phyloP scores from a whole-genome alignment of 306 rosid species.

The Cyclanthera cordifolia region DNA sequence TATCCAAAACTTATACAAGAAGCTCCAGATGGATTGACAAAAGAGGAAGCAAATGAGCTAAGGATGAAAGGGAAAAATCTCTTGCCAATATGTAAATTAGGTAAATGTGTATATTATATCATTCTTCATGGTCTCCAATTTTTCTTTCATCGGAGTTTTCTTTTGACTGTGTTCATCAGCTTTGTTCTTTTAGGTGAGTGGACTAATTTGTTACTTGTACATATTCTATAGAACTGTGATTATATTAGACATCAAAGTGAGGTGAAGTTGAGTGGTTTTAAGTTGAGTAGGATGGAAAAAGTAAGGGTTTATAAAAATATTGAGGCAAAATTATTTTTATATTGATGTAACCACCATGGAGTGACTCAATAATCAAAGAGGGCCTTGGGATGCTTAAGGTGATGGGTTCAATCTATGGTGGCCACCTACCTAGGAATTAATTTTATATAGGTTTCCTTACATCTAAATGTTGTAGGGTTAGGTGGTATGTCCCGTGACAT shows the following conservation, averaged over 20 bases:
- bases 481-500: no score
- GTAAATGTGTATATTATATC: conserved; percentile 26
- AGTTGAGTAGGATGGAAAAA: neutral
- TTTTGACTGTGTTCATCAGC: neutral
- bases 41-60: conserved; percentile 57
- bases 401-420: no score
- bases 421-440: no score
- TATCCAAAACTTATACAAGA: conserved; percentile 93
- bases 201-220: neutral
- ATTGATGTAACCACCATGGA: no score
- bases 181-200: neutral
- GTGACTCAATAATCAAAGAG: no score
- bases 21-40: conserved; percentile 81
- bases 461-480: no score
- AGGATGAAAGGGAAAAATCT: conserved; percentile 57
- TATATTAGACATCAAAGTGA: neutral
- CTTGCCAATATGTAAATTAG: conserved; percentile 85
- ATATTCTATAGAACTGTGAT: neutral
- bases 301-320: neutral
- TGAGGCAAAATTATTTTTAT: no score
- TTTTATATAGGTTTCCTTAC: no score
- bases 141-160: neutral
- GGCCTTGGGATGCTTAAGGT: no score
- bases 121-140: conserved; percentile 1
- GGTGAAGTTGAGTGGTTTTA: neutral